A percentile compares a stretch with the other conserved stretches of the same genome.
These are phyloP conservation scores for Globisporangium barbulae DNA, from an alignment of 352 stramenopile species.

Conservation along the genomic window DNA sequence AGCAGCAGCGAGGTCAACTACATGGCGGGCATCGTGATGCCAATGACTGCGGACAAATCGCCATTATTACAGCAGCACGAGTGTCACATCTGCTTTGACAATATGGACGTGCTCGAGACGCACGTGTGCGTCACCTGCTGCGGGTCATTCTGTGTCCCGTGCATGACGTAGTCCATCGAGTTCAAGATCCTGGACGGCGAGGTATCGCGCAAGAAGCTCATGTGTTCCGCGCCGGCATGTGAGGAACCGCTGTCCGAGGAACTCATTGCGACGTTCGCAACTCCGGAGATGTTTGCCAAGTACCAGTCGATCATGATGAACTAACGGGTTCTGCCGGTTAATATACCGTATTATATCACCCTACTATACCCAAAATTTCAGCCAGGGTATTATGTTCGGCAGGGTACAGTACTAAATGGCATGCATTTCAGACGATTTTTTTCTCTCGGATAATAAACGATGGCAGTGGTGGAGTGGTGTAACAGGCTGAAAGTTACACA, in stretches of 20 bases:
- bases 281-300: constrained; percentile 46
- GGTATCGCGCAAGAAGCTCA: constrained; percentile 67
- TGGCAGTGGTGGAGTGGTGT: constrained; percentile 3
- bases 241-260: constrained; percentile 38
- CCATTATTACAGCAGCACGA: constrained; percentile 19
- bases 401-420: constrained; percentile 1
- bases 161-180: constrained; percentile 70
- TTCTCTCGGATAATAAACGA: constrained; percentile 4
- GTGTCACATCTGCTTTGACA: constrained; percentile 75
- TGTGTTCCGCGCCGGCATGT: constrained; percentile 65
- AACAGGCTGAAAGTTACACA: constrained; percentile 5
- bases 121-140: constrained; percentile 49
- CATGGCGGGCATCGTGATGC: too few species aligned
- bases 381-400: constrained; percentile 3
- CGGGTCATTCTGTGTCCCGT: constrained; percentile 50
- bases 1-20: too few species aligned
- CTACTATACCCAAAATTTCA: constrained; percentile 3
- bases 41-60: too few species aligned
- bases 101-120: constrained; percentile 36
- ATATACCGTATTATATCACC: constrained; percentile 3
- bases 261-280: constrained; percentile 49
- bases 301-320: constrained; percentile 66
- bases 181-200: constrained; percentile 75
- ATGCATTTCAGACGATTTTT: too few species aligned
- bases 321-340: constrained; percentile 18